These are phyloP conservation scores for Globisporangium viniferum DNA, from an alignment of 352 stramenopile species.

Conservation along the genomic window DNA sequence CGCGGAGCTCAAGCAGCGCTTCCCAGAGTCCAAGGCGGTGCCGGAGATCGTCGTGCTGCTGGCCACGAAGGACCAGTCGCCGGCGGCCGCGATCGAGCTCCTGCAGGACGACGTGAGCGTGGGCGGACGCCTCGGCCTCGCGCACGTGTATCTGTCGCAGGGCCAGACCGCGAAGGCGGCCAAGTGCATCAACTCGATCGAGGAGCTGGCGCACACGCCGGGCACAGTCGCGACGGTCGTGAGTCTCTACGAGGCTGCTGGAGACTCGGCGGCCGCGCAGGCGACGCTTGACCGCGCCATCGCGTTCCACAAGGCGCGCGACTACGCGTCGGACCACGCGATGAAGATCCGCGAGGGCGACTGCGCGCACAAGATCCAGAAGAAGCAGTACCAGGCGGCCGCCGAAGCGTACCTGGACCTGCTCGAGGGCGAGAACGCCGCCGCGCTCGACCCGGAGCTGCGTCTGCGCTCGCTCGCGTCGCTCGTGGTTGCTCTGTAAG, in stretches of 20 bases:
- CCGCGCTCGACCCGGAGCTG: slow-evolving; percentile 58
- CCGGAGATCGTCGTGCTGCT: slow-evolving; percentile 67
- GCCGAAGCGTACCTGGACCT: slow-evolving; percentile 64
- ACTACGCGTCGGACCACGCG: slow-evolving; percentile 52
- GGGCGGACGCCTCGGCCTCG: slow-evolving; percentile 59
- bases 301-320: slow-evolving; percentile 43
- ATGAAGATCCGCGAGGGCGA: slow-evolving; percentile 80
- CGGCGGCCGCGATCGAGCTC: slow-evolving; percentile 43
- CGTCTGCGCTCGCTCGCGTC: slow-evolving; percentile 75
- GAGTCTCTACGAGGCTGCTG: slow-evolving; percentile 62
- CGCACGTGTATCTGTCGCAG: slow-evolving; percentile 69
- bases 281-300: slow-evolving; percentile 50
- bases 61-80: slow-evolving; percentile 62
- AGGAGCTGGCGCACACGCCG: slow-evolving; percentile 55
- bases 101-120: slow-evolving; percentile 48
- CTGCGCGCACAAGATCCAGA: slow-evolving; percentile 76
- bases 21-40: slow-evolving; percentile 51
- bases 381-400: slow-evolving; percentile 69
- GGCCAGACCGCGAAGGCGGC: slow-evolving; percentile 32
- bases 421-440: slow-evolving; percentile 60
- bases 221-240: slow-evolving; percentile 82
- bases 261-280: slow-evolving; percentile 47
- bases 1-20: slow-evolving; percentile 49
- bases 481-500: slow-evolving; percentile 71
- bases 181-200: slow-evolving; percentile 58